Evolutionary conservation across 1,284 basidiomycete species (phyloP).

Genomic region (Melampsora abietis-canadensis): DNA sequence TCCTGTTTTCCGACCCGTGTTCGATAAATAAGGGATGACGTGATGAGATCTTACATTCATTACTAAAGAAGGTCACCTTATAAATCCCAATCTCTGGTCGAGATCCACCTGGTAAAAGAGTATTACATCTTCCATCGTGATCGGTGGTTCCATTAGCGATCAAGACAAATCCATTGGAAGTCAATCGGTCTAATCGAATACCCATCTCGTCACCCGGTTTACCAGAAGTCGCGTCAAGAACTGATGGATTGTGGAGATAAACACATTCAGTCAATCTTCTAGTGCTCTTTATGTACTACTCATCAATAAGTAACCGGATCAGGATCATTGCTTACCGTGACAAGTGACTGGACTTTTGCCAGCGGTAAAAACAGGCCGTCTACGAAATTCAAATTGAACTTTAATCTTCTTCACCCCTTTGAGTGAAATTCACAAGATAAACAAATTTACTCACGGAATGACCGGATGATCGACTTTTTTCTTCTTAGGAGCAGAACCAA

Average conservation of each 20-base stretch:
- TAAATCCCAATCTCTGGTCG: slow-evolving; percentile 49
- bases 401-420: too few species aligned
- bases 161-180: slow-evolving; percentile 48
- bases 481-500: slow-evolving; percentile 32
- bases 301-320: background rate
- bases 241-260: slow-evolving; percentile 36
- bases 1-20: too few species aligned
- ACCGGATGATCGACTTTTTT: slow-evolving; percentile 32
- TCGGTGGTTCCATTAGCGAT: slow-evolving; percentile 50
- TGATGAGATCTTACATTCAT: slow-evolving; percentile 44
- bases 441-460: slow-evolving; percentile 1
- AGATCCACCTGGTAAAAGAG: slow-evolving; percentile 45
- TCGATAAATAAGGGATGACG: too few species aligned
- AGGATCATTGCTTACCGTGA: slow-evolving; percentile 47
- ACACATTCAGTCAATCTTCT: background rate
- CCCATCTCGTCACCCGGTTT: slow-evolving; percentile 51
- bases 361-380: slow-evolving; percentile 2
- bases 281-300: background rate
- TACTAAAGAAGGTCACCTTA: slow-evolving; percentile 52
- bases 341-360: slow-evolving; percentile 51
- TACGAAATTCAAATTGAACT: background rate
- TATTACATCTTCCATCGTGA: slow-evolving; percentile 49
- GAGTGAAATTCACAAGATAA: background rate
- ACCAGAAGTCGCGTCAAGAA: slow-evolving; percentile 52
- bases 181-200: slow-evolving; percentile 49